Conservation (phyloP, 2,329 filamentous ascomycete genomes). For the Fusarium coicis region DNA sequence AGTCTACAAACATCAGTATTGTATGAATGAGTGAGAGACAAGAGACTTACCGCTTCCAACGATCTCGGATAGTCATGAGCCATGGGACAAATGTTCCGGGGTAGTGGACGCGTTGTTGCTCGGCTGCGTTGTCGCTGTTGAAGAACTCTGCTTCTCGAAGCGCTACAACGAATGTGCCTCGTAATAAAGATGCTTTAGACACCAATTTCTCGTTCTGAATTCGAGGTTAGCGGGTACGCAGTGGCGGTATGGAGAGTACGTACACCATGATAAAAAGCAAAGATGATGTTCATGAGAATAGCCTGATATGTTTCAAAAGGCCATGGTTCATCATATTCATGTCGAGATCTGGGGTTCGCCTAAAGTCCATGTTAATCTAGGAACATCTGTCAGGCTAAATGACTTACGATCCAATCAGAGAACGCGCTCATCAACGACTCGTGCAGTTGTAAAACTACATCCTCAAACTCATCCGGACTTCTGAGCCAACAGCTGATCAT, state of each 20-base stretch:
- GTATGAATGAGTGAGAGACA: rapidly evolving
- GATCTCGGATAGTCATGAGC: constrained; percentile 45
- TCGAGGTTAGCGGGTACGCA: background rate
- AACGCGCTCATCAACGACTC: constrained; percentile 46
- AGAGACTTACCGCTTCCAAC: constrained; percentile 49
- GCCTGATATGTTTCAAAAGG: constrained; percentile 49
- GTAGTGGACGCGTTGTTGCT: constrained; percentile 50
- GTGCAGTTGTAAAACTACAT: constrained; percentile 47
- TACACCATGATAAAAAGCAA: constrained; percentile 52
- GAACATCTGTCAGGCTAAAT: background rate
- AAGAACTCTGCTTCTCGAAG: constrained; percentile 53
- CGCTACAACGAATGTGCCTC: constrained; percentile 48
- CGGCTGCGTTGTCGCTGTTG: constrained; percentile 46
- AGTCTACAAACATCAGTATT: constrained; percentile 42
- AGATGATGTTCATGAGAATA: constrained; percentile 52
- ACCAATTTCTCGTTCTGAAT: constrained; percentile 47
- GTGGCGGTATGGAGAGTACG: background rate
- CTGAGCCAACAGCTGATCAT: constrained; percentile 55
- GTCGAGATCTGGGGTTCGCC: constrained; percentile 25
- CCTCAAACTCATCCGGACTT: constrained; percentile 41
- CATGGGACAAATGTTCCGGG: constrained; percentile 54
- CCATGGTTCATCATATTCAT: constrained; percentile 40
- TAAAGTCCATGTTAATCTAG: constrained; percentile 3
- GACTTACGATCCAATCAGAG: constrained; percentile 45
- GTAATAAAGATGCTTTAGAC: constrained; percentile 48